Conservation (phyloP, 192 early-diverging fungal genomes). For the Coemansia sp. region DNA sequence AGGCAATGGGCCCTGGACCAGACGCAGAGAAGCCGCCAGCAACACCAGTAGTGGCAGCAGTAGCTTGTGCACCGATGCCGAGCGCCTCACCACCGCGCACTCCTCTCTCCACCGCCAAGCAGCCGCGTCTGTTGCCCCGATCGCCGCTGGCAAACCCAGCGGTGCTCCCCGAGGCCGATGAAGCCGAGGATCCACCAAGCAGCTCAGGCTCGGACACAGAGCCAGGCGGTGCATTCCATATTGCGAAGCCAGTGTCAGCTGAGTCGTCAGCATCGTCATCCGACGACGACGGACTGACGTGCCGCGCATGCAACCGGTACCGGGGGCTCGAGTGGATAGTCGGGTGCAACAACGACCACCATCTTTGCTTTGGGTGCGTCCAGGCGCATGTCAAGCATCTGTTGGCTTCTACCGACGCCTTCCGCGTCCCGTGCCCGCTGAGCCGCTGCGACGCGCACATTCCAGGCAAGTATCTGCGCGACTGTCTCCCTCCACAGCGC, state of each 20-base stretch:
- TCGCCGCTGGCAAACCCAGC: slow-evolving; percentile 49
- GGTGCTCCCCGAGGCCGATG: slow-evolving; percentile 1
- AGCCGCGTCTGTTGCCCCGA: slow-evolving; percentile 40
- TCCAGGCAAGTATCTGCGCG: slow-evolving; percentile 22
- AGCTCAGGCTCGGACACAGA: neutral
- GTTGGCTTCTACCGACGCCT: slow-evolving; percentile 15
- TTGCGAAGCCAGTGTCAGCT: slow-evolving; percentile 1
- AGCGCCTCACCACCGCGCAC: neutral
- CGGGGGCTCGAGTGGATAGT: slow-evolving; percentile 39
- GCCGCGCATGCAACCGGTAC: slow-evolving; percentile 32
- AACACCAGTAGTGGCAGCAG: too few relatives aligned
- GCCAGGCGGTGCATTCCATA: neutral
- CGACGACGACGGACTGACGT: slow-evolving; percentile 34
- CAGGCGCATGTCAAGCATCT: slow-evolving; percentile 33
- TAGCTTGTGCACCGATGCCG: too few relatives aligned
- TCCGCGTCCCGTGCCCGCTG: slow-evolving; percentile 20
- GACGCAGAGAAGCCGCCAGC: neutral
- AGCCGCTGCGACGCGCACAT: slow-evolving; percentile 22
- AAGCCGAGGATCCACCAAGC: neutral
- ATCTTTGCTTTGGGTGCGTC: slow-evolving; percentile 50
- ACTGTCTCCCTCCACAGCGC: slow-evolving; percentile 47
- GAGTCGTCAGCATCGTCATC: slow-evolving; percentile 16
- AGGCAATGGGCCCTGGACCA: too few relatives aligned
- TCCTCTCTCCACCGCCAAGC: neutral
- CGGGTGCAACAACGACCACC: slow-evolving; percentile 23